Base-by-base conservation (phyloP, 2,329 filamentous ascomycete species). In the Trichoderma sp. region DNA sequence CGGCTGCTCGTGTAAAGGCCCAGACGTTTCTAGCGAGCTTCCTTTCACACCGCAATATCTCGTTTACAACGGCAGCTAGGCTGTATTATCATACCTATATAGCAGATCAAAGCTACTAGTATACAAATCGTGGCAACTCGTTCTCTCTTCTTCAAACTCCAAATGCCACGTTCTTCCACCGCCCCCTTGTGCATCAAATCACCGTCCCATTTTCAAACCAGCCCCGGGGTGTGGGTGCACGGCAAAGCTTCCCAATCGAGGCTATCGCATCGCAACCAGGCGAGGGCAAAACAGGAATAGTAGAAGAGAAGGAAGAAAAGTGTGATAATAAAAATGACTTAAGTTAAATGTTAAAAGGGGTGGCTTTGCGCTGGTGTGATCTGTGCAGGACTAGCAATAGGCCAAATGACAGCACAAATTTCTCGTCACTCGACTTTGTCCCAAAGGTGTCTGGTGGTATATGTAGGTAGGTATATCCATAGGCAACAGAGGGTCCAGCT, bases 111-210 rank as follows among this genome's bases (percentile, higher is more conserved):
- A 53, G 33, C 33, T 35, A 16, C 65, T 68, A 68, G 24, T 61
- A 68, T 68, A 68, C 65, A 68, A 60, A 55, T 35, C n/a, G 64
- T 55, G 56, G 56, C 40, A 60, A 5, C 21, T 43, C 47, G 14
- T 43, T 55, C n/a, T 55, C 40, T n/a, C 40, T 43, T 55, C 65
- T 35, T 35, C 33, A 35, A 60, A 40, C 24, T 61, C 57, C 19
- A 61, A 16, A 16, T 61, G 56, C 57, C 65, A 33, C 56, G 2
- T 52, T 52, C 57, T 56, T 33, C 47, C 47, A 33, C 57, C 57
- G 47, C 49, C 52, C 31, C 29, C 43, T 13, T 60, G 33, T 60
- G 33, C 27, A 52, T 33, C 31, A 61, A 61, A 33, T n/a, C 24
- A 53, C 21, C 29, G n/a, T 43, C 57, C 35, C 57, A 43, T 40